These are phyloP conservation scores for Sporothrix phasma DNA, from an alignment of 2,329 filamentous ascomycete species.

Conservation along the genomic window DNA sequence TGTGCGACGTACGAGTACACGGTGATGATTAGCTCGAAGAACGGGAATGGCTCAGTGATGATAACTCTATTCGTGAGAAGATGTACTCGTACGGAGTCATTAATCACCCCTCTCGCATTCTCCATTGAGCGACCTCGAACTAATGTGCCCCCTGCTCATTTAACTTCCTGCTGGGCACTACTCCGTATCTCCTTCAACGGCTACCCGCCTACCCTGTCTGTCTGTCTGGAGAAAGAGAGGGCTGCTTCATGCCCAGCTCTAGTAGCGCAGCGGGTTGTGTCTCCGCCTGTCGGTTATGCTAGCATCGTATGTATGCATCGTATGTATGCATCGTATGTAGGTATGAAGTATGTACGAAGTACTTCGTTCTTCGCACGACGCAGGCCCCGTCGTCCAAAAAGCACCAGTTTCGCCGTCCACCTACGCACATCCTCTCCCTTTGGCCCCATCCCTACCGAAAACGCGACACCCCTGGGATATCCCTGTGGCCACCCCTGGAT, in stretches of 20 bases:
- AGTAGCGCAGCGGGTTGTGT: too few relatives aligned
- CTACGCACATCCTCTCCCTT: neutral
- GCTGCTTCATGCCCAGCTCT: neutral
- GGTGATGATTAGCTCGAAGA: neutral
- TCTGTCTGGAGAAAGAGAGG: constrained; percentile 7
- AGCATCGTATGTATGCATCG: too few relatives aligned
- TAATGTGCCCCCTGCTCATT: neutral
- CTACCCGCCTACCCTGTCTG: constrained; percentile 12
- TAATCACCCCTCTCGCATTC: too few relatives aligned
- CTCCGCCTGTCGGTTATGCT: too few relatives aligned
- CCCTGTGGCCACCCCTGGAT: constrained; percentile 10
- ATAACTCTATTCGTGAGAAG: too few relatives aligned
- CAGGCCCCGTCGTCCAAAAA: neutral
- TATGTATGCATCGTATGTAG: too few relatives aligned
- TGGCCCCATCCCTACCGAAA: neutral
- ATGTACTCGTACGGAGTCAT: neutral
- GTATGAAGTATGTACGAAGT: too few relatives aligned
- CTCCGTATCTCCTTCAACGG: constrained; percentile 5
- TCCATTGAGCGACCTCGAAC: neutral
- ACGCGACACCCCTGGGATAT: constrained; percentile 4
- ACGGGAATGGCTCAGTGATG: neutral
- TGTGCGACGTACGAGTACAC: too few relatives aligned
- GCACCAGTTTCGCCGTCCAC: neutral
- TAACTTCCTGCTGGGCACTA: neutral
- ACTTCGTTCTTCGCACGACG: too few relatives aligned